Evolutionary conservation across 2,329 filamentous ascomycete species (phyloP).

Genomic region (Alternaria atra): DNA sequence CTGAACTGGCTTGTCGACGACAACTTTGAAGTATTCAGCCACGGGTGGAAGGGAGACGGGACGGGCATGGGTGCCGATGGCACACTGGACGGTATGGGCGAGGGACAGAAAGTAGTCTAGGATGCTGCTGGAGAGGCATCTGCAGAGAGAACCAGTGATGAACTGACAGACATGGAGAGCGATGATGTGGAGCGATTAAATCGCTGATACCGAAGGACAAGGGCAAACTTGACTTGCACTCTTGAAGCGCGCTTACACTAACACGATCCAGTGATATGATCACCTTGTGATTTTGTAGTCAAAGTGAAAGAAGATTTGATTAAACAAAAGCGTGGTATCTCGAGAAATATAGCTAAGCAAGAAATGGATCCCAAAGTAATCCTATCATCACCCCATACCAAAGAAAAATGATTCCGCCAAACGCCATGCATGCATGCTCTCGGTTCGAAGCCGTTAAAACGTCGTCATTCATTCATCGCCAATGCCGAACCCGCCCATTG

Average conservation of each 20-base stretch:
- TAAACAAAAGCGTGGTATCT: conserved; percentile 16
- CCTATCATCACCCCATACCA: background rate
- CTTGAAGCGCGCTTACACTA: background rate
- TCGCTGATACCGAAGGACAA: background rate
- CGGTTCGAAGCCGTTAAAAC: conserved; percentile 6
- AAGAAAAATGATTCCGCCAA: background rate
- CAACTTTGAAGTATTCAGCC: conserved; percentile 66
- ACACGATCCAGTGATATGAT: background rate
- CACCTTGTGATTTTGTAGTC: background rate
- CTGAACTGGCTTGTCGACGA: conserved; percentile 70
- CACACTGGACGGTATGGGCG: conserved; percentile 26
- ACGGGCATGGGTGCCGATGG: conserved; percentile 43
- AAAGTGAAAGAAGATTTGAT: background rate
- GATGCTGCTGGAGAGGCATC: background rate
- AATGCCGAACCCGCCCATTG: conserved; percentile 23
- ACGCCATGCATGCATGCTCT: conserved; percentile 13
- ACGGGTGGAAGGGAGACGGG: conserved; percentile 52
- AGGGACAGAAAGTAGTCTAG: conserved; percentile 29
- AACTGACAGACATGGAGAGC: conserved; percentile 11
- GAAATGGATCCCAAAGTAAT: background rate
- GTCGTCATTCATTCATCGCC: conserved; percentile 25
- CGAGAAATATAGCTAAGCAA: conserved; percentile 9
- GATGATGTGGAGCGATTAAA: conserved; percentile 7
- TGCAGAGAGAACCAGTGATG: background rate
- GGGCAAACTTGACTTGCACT: background rate